Percentiles rank a stretch among this genome's conserved stretches.
These are phyloP conservation scores for Talaromyces ruber DNA, from an alignment of 495 filamentous ascomycete genomes.

Conservation along the genomic window DNA sequence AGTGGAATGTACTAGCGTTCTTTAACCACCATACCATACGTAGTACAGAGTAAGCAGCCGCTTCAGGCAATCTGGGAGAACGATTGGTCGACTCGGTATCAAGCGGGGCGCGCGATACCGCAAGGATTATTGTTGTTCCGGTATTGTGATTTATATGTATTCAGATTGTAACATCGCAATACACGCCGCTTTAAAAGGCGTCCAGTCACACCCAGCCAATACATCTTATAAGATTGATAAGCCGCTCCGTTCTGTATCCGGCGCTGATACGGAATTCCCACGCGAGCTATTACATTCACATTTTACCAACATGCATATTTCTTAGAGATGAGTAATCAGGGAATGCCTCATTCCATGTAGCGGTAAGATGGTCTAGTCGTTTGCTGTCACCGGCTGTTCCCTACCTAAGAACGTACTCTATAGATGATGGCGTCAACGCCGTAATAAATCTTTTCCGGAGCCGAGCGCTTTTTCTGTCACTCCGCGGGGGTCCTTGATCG, in stretches of 20 bases:
- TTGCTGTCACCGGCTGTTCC: too few relatives aligned
- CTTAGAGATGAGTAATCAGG: neutral
- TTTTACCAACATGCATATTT: neutral
- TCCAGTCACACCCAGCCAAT: neutral
- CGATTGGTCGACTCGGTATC: neutral
- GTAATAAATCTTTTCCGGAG: slow-evolving; percentile 8
- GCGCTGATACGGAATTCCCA: neutral
- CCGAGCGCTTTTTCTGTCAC: neutral
- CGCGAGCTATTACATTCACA: neutral
- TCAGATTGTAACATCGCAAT: neutral
- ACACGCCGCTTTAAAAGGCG: neutral
- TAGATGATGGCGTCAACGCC: slow-evolving; percentile 7
- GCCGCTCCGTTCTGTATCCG: neutral
- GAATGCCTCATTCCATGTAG: neutral
- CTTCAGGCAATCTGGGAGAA: neutral
- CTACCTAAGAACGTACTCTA: too few relatives aligned
- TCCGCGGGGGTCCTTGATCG: neutral
- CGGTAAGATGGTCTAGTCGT: too few relatives aligned
- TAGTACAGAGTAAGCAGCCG: too few relatives aligned
- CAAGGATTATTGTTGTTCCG: neutral
- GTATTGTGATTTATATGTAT: neutral
- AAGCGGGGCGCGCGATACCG: neutral
- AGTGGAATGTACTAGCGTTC: neutral
- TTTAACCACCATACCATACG: neutral
- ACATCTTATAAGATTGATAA: slow-evolving; percentile 6